These are phyloP conservation scores for Jatropha multifida DNA, from an alignment of 441 rosid genomes.

Conservation along the genomic window DNA sequence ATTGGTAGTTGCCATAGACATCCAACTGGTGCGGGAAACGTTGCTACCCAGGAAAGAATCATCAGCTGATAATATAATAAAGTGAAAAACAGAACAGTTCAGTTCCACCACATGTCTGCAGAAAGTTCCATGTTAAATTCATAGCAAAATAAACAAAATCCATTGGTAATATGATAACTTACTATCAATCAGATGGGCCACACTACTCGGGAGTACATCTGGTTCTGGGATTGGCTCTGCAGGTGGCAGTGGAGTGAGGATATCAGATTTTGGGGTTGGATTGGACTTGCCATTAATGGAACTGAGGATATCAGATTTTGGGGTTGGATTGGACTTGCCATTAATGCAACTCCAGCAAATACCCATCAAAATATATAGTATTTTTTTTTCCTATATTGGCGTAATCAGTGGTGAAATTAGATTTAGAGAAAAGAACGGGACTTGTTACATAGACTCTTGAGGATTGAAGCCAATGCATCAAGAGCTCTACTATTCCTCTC, in stretches of 20 bases:
- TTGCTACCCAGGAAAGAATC: constrained; percentile 14
- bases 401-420: neutral
- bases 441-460: too few relatives aligned
- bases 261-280: neutral
- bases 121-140: neutral
- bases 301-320: neutral
- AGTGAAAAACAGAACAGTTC: neutral
- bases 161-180: neutral
- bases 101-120: neutral
- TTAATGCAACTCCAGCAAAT: constrained; percentile 10
- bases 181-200: constrained; percentile 14
- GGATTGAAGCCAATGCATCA: neutral
- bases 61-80: neutral
- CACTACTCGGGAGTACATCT: constrained; percentile 9
- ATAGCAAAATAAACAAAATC: neutral
- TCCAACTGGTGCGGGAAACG: constrained; percentile 14
- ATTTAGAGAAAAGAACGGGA: neutral
- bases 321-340: neutral
- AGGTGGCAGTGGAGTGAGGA: neutral
- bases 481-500: too few relatives aligned
- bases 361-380: neutral
- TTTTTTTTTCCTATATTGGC: neutral
- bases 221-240: constrained; percentile 5
- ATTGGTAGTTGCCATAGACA: constrained; percentile 15
- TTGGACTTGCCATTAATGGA: neutral